These are phyloP conservation scores for Hibiscus trionum DNA, from an alignment of 345 rosid genomes.

Conservation along the genomic window DNA sequence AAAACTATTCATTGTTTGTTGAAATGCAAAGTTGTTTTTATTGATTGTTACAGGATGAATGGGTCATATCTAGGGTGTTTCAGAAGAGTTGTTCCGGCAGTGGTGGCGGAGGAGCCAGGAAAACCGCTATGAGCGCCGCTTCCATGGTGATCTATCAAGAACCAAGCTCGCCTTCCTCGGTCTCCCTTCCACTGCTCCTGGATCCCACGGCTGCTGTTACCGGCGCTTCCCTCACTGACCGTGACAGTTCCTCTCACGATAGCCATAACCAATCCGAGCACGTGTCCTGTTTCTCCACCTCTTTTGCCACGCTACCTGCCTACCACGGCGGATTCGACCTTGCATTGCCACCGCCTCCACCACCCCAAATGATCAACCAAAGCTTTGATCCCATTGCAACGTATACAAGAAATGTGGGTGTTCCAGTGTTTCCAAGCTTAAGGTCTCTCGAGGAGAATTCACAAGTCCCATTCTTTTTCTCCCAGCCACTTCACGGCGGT, in stretches of 20 bases:
- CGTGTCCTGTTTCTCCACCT: conserved; percentile 99
- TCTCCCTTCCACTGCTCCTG: conserved; percentile 73
- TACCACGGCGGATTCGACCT: conserved; percentile 23
- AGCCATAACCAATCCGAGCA: conserved; percentile 55
- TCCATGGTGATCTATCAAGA: conserved; percentile 27
- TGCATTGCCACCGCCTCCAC: conserved; percentile 18
- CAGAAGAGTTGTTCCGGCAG: conserved; percentile 38
- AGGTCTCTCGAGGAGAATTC: conserved; percentile 79
- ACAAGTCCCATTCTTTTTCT: conserved; percentile 50
- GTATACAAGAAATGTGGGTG: conserved; percentile 27
- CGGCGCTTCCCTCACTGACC: conserved; percentile 17
- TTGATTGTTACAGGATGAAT: conserved; percentile 54
- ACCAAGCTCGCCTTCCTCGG: conserved; percentile 65
- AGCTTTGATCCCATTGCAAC: conserved; percentile 4
- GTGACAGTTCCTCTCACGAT: conserved; percentile 51
- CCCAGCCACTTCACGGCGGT: conserved; percentile 25
- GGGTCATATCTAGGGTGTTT: conserved; percentile 89
- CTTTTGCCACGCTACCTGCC: neutral
- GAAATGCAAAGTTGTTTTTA: neutral
- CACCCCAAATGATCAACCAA: conserved; percentile 1
- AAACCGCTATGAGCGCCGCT: conserved; percentile 30
- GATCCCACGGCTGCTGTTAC: conserved; percentile 27
- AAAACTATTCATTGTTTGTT: neutral
- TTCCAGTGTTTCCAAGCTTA: conserved; percentile 49
- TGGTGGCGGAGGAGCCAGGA: conserved; percentile 32